A percentile compares a stretch with the other conserved stretches of the same genome.
phyloP scores from a whole-genome alignment of 2,329 filamentous ascomycete species.

The Aspergillus sp. region DNA sequence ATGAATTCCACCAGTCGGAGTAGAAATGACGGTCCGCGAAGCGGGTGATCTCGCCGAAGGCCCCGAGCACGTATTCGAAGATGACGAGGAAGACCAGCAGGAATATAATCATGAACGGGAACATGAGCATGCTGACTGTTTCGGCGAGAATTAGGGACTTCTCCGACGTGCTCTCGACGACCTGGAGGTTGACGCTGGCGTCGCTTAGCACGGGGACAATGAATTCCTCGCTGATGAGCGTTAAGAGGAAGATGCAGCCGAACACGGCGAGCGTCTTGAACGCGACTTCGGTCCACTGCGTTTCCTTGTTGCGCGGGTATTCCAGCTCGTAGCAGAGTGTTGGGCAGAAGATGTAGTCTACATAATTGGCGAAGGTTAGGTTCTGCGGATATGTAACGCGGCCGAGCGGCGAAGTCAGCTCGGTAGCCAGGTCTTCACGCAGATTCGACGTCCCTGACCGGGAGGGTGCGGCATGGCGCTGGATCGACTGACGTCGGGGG shows the following conservation, averaged over 20 bases:
- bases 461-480: conserved; percentile 6
- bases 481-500: conserved; percentile 18
- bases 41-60: conserved; percentile 85
- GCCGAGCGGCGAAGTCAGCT: conserved; percentile 84
- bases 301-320: conserved; percentile 69
- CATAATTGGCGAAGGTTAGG: conserved; percentile 69
- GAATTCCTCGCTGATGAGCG: conserved; percentile 85
- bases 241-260: conserved; percentile 91
- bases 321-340: conserved; percentile 97
- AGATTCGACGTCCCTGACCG: conserved; percentile 49
- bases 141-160: conserved; percentile 73
- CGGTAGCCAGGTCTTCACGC: conserved; percentile 77
- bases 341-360: conserved; percentile 82
- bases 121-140: conserved; percentile 81
- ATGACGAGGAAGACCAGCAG: conserved; percentile 95
- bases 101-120: conserved; percentile 95
- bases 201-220: conserved; percentile 82
- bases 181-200: conserved; percentile 49
- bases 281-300: conserved; percentile 70
- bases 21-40: conserved; percentile 96
- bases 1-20: conserved; percentile 59
- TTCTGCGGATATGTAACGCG: conserved; percentile 85
- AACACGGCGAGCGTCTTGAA: conserved; percentile 85
- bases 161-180: conserved; percentile 48
- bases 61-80: conserved; percentile 92